Percentiles rank a stretch among this genome's conserved stretches.
Conservation (phyloP, 2,329 filamentous ascomycete species). For the Aspergillus puulaauensis region DNA sequence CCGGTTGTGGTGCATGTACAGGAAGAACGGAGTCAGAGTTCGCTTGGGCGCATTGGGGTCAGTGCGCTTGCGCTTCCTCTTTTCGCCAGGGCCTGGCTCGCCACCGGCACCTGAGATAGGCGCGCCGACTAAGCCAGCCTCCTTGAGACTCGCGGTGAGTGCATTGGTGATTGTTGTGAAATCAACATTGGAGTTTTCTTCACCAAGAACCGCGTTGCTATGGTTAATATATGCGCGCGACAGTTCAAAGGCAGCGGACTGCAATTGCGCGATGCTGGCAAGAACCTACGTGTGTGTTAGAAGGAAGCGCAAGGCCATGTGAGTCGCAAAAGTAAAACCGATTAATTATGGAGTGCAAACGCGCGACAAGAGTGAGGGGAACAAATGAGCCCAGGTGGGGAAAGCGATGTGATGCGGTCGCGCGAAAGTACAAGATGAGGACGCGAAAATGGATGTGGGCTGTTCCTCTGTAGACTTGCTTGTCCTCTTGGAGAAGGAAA, state of each 20-base stretch:
- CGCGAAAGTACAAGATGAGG: neutral
- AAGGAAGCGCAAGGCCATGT: neutral
- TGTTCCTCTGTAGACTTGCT: neutral
- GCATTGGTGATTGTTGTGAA: conserved; percentile 47
- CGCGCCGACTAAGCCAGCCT: conserved; percentile 45
- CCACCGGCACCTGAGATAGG: conserved; percentile 38
- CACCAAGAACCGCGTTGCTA: conserved; percentile 75
- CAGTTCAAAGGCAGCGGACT: conserved; percentile 75
- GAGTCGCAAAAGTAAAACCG: conserved; percentile 3
- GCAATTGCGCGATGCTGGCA: conserved; percentile 73
- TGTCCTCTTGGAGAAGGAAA: neutral
- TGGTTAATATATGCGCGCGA: conserved; percentile 84
- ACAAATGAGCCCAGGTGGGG: conserved; percentile 4
- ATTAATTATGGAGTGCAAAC: conserved; percentile 11
- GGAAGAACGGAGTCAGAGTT: conserved; percentile 89
- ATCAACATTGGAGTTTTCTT: conserved; percentile 54
- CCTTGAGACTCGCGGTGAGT: conserved; percentile 45
- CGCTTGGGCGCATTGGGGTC: conserved; percentile 96
- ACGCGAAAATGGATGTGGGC: neutral
- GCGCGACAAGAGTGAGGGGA: conserved; percentile 11
- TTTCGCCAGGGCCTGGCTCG: conserved; percentile 61
- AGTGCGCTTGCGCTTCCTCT: conserved; percentile 84
- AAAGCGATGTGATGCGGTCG: neutral
- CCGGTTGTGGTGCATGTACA: conserved; percentile 88
- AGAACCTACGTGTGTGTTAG: conserved; percentile 58